Evolutionary conservation across 169 alveolate genomes (phyloP), one percentile per base, ranked within the genome.

Genomic region (Plasmodium gallinaceum): DNA sequence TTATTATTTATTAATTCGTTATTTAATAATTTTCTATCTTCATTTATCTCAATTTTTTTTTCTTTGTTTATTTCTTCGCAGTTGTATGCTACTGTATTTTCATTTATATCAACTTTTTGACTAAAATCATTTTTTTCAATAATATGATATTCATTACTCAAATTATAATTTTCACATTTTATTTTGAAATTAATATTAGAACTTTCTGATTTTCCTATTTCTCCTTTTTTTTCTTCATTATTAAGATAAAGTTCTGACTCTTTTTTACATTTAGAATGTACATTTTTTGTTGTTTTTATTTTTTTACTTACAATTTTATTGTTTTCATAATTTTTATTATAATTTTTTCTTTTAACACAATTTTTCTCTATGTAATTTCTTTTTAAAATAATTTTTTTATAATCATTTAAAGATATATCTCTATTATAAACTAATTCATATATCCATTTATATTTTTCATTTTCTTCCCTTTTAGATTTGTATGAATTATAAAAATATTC

Each of bases 381-480:
- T 48, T 68, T 68, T 80, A 54, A 46, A 26, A 22, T 12, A 20
- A 80, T 54, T 48, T 86, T 69, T 86, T 58, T 18, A 61, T 70
- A 86, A 9, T 86, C 58, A 10, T 37, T 57, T 39, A 46, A 0
- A 6, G 16, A 16, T 10, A 86, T 86, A 51, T 86, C 92, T 12
- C 92, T 62, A 16, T 64, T 51, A 42, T n/a, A 86, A 4, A 70
- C 88, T 7, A 86, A 39, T 6, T 86, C 74, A n/a, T 86, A 26
- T 16, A 86, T 45, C 92, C 92, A 86, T 20, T 51, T 71, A 45
- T 71, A 86, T 42, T 58, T n/a, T 22, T 86, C 42, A 61, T 73
- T 70, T 20, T 60, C 26, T 64, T 71, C 42, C 22, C 62, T 45
- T 52, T 86, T 86, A 9, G 62, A 52, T 61, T 69, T 51, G 46